These are phyloP conservation scores for Apium graveolens DNA, from an alignment of 129 eudicot species.

Conservation along the genomic window DNA sequence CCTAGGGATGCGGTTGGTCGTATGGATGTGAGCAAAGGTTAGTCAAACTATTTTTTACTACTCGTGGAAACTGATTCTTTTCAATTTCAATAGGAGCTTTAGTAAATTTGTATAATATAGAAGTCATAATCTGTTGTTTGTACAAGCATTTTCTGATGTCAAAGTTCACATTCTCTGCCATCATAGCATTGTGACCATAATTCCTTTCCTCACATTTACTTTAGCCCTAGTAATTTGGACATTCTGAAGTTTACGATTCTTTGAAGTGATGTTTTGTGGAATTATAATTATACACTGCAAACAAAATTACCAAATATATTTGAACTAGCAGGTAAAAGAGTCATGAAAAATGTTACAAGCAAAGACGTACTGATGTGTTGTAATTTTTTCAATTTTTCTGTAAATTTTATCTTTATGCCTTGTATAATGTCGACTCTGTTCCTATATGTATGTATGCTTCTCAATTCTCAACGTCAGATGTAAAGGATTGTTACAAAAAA, in stretches of 20 bases:
- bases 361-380: not conserved
- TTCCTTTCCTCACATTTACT: not conserved
- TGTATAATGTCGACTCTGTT: not conserved
- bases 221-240: not conserved
- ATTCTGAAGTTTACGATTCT: not conserved
- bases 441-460: not conserved
- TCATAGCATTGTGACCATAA: not conserved
- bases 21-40: slow-evolving; percentile 90
- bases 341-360: not conserved
- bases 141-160: slow-evolving; percentile 1
- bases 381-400: not conserved
- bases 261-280: not conserved
- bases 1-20: slow-evolving; percentile 77
- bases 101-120: not conserved
- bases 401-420: not conserved
- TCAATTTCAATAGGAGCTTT: not conserved
- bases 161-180: not conserved
- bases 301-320: not conserved
- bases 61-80: not conserved
- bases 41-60: not conserved
- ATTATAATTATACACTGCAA: not conserved
- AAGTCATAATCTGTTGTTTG: not conserved
- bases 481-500: not conserved
- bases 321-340: not conserved
- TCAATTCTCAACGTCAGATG: not conserved